phyloP scores from a whole-genome alignment of 768 basidiomycete genomes.

The Boletus eberwhitei region DNA sequence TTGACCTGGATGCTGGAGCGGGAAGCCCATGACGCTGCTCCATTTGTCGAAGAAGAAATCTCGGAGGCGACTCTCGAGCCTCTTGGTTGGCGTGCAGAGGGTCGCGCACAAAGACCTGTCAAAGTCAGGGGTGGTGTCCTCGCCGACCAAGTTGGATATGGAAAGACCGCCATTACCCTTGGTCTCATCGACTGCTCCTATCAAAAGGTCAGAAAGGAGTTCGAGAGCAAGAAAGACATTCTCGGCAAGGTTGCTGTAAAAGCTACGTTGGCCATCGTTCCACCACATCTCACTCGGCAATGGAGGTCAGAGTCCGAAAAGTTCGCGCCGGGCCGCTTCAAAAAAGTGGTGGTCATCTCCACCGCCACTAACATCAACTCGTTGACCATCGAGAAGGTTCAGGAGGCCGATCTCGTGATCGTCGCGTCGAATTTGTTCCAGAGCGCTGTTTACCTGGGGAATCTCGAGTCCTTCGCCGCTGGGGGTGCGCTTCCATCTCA shows the following conservation, averaged over 20 bases:
- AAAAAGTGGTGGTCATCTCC: slow-evolving; percentile 59
- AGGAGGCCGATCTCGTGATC: slow-evolving; percentile 82
- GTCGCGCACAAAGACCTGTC: slow-evolving; percentile 75
- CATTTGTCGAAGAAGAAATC: slow-evolving; percentile 92
- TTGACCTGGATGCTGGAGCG: slow-evolving; percentile 89
- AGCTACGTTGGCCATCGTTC: slow-evolving; percentile 82
- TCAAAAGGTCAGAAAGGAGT: slow-evolving; percentile 55
- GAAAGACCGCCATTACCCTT: slow-evolving; percentile 93
- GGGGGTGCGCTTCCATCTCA: slow-evolving; percentile 67
- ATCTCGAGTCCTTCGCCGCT: slow-evolving; percentile 67
- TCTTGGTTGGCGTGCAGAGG: slow-evolving; percentile 93
- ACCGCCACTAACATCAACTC: slow-evolving; percentile 69
- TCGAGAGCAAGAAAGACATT: slow-evolving; percentile 44
- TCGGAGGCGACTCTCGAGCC: slow-evolving; percentile 85
- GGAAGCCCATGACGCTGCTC: slow-evolving; percentile 58
- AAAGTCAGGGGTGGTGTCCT: slow-evolving; percentile 84
- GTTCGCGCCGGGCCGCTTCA: slow-evolving; percentile 52
- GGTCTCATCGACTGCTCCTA: slow-evolving; percentile 78
- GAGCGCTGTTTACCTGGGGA: slow-evolving; percentile 71
- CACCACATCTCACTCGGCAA: slow-evolving; percentile 85
- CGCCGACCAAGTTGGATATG: slow-evolving; percentile 95
- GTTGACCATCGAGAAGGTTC: slow-evolving; percentile 67
- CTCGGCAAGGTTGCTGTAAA: slow-evolving; percentile 71
- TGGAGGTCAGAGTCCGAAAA: slow-evolving; percentile 87
- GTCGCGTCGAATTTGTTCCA: slow-evolving; percentile 86